Conservation (phyloP, 1,284 basidiomycete species). For the Ceratobasidium sp. region DNA sequence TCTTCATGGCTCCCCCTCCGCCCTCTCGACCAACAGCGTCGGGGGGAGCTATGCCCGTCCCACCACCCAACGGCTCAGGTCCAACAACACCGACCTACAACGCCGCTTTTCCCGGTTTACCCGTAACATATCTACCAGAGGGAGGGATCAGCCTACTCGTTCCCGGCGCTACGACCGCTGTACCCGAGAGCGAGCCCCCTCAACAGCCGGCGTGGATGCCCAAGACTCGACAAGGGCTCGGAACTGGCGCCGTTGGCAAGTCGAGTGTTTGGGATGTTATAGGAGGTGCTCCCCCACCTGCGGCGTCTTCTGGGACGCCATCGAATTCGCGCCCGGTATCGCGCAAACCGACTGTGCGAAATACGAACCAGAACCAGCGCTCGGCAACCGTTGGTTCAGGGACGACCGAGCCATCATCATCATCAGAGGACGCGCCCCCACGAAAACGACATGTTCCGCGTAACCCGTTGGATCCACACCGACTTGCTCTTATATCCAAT, state of each 20-base stretch:
- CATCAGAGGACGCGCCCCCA: not conserved
- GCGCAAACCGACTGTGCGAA: slow-evolving; percentile 2
- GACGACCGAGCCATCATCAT: not conserved
- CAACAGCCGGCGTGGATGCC: slow-evolving; percentile 32
- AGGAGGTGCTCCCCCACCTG: not conserved
- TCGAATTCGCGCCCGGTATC: slow-evolving; percentile 10
- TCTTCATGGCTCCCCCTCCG: slow-evolving; percentile 42
- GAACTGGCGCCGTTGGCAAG: slow-evolving; percentile 28
- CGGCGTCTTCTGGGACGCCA: not conserved
- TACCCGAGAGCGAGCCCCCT: slow-evolving; percentile 22
- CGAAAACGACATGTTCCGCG: slow-evolving; percentile 61
- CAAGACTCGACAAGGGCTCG: slow-evolving; percentile 25
- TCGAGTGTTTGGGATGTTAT: slow-evolving; percentile 39
- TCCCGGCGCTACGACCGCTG: slow-evolving; percentile 4
- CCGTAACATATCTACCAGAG: slow-evolving; percentile 30
- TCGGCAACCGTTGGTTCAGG: slow-evolving; percentile 28
- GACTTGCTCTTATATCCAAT: slow-evolving; percentile 83
- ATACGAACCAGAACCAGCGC: slow-evolving; percentile 1
- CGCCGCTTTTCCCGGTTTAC: slow-evolving; percentile 30
- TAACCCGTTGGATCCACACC: slow-evolving; percentile 77
- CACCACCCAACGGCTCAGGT: slow-evolving; percentile 3
- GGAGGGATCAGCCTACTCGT: slow-evolving; percentile 31
- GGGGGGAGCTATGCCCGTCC: slow-evolving; percentile 9
- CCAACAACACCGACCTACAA: slow-evolving; percentile 40
- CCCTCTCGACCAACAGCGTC: slow-evolving; percentile 36